phyloP scores from a whole-genome alignment of 2,329 filamentous ascomycete genomes.

The Stachybotrys chartarum region DNA sequence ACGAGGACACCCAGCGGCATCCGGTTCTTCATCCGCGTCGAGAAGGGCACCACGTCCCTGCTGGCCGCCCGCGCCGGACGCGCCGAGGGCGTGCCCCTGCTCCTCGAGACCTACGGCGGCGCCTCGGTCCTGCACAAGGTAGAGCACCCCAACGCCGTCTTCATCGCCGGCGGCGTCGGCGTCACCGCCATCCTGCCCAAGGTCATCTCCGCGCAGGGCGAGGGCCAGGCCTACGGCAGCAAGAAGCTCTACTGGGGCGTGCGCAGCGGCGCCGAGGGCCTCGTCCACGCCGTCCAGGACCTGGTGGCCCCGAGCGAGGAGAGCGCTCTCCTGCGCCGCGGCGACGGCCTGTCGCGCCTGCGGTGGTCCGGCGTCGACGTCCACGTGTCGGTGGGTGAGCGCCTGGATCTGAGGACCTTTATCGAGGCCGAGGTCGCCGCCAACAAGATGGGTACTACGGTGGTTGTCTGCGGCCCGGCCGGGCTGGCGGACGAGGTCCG shows the following conservation, averaged over 20 bases:
- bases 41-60: constrained; percentile 2
- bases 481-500: constrained; percentile 15
- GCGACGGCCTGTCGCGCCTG: not conserved
- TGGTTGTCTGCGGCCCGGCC: constrained; percentile 14
- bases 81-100: not conserved
- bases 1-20: not conserved
- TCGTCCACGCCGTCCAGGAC: constrained; percentile 12
- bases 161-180: constrained; percentile 21
- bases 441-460: constrained; percentile 9
- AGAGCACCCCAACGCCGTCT: constrained; percentile 16
- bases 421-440: constrained; percentile 8
- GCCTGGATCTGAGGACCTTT: constrained; percentile 9
- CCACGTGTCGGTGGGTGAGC: constrained; percentile 10
- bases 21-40: not conserved
- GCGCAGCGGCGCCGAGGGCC: constrained; percentile 6
- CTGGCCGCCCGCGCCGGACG: not conserved
- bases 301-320: constrained; percentile 5
- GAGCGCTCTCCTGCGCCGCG: not conserved
- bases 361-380: constrained; percentile 11
- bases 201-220: constrained; percentile 6
- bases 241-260: constrained; percentile 15
- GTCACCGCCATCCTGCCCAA: constrained; percentile 20
- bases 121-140: not conserved
- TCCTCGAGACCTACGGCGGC: not conserved
- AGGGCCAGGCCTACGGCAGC: constrained; percentile 5